Evolutionary conservation across 331 rosid species (phyloP).

Genomic region (Malus hybrid): DNA sequence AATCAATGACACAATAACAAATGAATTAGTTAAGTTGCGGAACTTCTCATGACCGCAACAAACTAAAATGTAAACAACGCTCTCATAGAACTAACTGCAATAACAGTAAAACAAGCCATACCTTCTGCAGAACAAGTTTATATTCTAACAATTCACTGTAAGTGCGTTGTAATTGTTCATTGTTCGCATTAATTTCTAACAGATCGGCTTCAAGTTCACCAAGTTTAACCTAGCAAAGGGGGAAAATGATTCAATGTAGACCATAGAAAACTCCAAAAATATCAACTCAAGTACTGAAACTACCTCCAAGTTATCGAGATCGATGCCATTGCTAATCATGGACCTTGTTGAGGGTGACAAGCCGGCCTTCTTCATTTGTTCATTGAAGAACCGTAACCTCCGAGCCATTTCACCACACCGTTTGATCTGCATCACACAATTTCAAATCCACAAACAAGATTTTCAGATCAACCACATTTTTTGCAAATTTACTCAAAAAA

Average conservation of each 20-base stretch:
- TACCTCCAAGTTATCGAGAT: conserved; percentile 73
- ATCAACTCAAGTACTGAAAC: conserved; percentile 10
- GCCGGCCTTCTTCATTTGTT: conserved; percentile 64
- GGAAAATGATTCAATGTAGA: background rate
- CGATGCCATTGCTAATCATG: conserved; percentile 14
- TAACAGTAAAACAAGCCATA: conserved; percentile 14
- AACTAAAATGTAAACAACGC: background rate
- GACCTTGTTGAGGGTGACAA: conserved; percentile 33
- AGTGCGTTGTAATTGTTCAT: conserved; percentile 55
- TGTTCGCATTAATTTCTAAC: conserved; percentile 55
- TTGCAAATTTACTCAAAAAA: background rate
- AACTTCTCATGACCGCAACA: background rate
- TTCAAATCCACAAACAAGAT: background rate
- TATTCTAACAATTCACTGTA: conserved; percentile 62
- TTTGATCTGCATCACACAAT: conserved; percentile 41
- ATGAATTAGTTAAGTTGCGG: background rate
- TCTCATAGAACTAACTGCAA: background rate
- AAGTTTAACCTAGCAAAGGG: conserved; percentile 43
- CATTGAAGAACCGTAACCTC: conserved; percentile 55
- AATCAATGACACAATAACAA: background rate
- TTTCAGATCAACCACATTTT: background rate
- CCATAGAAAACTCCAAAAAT: background rate
- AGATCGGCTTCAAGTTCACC: conserved; percentile 66
- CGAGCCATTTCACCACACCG: conserved; percentile 80
- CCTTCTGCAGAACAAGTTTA: conserved; percentile 75